Conservation (phyloP, 208 protist genomes). For the Trypanosoma melophagium region DNA sequence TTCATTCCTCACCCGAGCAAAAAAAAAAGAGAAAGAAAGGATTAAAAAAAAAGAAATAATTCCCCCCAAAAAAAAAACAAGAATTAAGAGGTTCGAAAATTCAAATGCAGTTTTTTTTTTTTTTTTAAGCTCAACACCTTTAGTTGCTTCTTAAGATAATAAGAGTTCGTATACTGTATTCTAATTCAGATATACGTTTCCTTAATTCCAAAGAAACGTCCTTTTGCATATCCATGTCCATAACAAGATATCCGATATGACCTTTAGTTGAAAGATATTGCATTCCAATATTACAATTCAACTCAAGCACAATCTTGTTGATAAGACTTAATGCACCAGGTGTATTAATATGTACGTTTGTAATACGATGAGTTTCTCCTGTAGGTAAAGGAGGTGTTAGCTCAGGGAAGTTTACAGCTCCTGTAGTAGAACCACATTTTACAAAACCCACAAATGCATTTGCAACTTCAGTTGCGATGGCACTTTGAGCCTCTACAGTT, state of each 20-base stretch:
- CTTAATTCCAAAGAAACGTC: constrained; percentile 51
- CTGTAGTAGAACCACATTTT: constrained; percentile 71
- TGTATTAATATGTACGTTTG: constrained; percentile 90
- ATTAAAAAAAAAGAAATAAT: constrained; percentile 5
- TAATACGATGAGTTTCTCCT: constrained; percentile 63
- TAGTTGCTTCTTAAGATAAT: constrained; percentile 35
- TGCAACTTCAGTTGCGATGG: constrained; percentile 91
- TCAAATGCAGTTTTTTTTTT: constrained; percentile 1
- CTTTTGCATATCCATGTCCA: constrained; percentile 54
- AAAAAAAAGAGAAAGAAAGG: constrained; percentile 31
- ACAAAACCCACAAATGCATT: constrained; percentile 83
- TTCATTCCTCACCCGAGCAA: not conserved
- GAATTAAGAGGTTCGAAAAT: not conserved
- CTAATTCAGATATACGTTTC: constrained; percentile 43
- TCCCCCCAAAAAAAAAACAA: not conserved
- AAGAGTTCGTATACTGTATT: constrained; percentile 54
- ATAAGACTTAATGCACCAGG: constrained; percentile 91
- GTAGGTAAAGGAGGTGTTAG: constrained; percentile 55
- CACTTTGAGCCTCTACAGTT: constrained; percentile 90
- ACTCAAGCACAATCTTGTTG: constrained; percentile 83
- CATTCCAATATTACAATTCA: constrained; percentile 79
- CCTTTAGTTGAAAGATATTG: constrained; percentile 77
- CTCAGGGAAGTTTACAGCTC: constrained; percentile 93
- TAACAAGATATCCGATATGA: constrained; percentile 80
- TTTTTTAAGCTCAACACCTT: not conserved